Conservation (phyloP, 176 grass and related monocot genomes). For the Eragrostis nindensis region DNA sequence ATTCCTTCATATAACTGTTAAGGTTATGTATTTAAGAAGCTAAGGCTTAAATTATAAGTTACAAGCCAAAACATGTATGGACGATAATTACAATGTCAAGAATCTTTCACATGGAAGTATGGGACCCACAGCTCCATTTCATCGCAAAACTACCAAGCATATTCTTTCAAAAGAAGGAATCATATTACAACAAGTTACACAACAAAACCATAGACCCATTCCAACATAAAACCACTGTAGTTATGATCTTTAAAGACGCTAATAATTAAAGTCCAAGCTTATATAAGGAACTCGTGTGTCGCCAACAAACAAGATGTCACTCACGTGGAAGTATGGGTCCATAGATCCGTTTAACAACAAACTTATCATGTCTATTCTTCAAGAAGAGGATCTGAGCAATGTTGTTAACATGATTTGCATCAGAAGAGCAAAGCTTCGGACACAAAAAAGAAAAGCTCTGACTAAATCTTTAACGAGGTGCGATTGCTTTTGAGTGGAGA, state of each 20-base stretch:
- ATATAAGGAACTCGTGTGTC: neutral
- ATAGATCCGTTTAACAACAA: neutral
- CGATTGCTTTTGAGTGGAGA: neutral
- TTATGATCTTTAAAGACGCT: neutral
- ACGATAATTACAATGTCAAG: neutral
- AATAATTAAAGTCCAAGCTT: neutral
- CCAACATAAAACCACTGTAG: neutral
- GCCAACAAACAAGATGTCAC: neutral
- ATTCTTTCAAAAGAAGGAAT: neutral
- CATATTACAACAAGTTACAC: neutral
- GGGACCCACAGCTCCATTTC: neutral
- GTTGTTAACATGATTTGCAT: neutral
- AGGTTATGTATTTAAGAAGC: no score
- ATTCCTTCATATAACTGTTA: no score
- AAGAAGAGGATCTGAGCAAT: constrained; percentile 7
- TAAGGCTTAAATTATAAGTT: no score
- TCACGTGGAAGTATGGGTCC: neutral
- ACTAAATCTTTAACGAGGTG: neutral
- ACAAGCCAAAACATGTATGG: neutral
- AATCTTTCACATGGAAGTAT: neutral
- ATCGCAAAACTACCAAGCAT: neutral
- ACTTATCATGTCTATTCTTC: neutral
- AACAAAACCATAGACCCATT: neutral
- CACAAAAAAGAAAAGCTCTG: constrained; percentile 1
- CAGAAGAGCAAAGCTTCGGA: neutral